These are phyloP conservation scores for Barnettozyma sucrosica DNA, from an alignment of 805 yeast species.

Conservation along the genomic window DNA sequence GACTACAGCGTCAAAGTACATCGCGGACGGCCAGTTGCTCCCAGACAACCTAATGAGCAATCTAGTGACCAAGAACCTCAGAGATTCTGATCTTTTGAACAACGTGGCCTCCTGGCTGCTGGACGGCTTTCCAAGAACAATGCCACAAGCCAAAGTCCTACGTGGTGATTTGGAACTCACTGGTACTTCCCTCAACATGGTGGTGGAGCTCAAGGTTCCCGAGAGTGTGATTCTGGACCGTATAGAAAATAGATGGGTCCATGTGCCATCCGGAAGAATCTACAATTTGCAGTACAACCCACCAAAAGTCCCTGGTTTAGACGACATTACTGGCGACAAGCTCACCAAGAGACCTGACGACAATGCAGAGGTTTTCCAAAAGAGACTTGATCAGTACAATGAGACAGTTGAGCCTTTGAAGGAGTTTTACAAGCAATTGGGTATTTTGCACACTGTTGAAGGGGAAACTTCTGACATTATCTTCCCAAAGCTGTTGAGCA, in stretches of 20 bases:
- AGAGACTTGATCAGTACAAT: constrained; percentile 60
- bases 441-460: constrained; percentile 48
- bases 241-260: constrained; percentile 83
- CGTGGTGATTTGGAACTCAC: constrained; percentile 36
- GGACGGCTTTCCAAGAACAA: constrained; percentile 91
- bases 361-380: constrained; percentile 63
- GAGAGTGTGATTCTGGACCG: constrained; percentile 73
- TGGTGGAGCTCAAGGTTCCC: constrained; percentile 87
- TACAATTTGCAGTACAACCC: constrained; percentile 86
- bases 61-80: constrained; percentile 48
- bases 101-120: constrained; percentile 57
- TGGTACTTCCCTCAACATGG: constrained; percentile 53
- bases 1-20: constrained; percentile 45
- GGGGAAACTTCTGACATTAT: constrained; percentile 85
- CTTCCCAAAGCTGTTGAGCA: constrained; percentile 57
- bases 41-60: constrained; percentile 68
- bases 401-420: constrained; percentile 57
- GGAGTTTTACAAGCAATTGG: constrained; percentile 46
- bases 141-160: constrained; percentile 60
- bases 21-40: constrained; percentile 59
- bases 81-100: constrained; percentile 37
- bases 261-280: constrained; percentile 76
- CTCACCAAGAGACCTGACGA: constrained; percentile 79
- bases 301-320: constrained; percentile 74
- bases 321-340: constrained; percentile 88